phyloP scores from a whole-genome alignment of 805 yeast species.

The Wickerhamomyces sydowiorum region DNA sequence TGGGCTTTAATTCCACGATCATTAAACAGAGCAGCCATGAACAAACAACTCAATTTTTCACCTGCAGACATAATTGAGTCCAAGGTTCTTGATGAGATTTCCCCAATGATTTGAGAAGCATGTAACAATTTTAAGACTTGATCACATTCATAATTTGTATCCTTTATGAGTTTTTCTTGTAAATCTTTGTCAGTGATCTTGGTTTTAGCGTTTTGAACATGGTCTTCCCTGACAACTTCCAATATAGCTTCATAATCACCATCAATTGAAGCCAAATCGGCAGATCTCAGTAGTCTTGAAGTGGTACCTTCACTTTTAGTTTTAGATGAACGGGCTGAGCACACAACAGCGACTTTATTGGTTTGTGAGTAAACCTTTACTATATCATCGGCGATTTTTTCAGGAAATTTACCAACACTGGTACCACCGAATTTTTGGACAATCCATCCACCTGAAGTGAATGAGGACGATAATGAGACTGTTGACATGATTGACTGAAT shows the following conservation, averaged over 20 bases:
- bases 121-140: slow-evolving; percentile 64
- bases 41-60: slow-evolving; percentile 86
- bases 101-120: slow-evolving; percentile 90
- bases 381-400: slow-evolving; percentile 77
- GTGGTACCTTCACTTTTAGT: slow-evolving; percentile 96
- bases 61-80: slow-evolving; percentile 92
- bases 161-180: slow-evolving; percentile 47
- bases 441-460: slow-evolving; percentile 44
- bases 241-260: slow-evolving; percentile 54
- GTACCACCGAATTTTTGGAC: slow-evolving; percentile 98
- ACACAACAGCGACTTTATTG: slow-evolving; percentile 83
- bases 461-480: slow-evolving; percentile 11
- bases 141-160: slow-evolving; percentile 60
- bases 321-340: slow-evolving; percentile 89
- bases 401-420: slow-evolving; percentile 91
- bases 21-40: slow-evolving; percentile 79
- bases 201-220: slow-evolving; percentile 61
- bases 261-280: slow-evolving; percentile 66
- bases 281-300: slow-evolving; percentile 75
- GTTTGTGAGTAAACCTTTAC: slow-evolving; percentile 58
- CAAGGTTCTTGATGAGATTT: slow-evolving; percentile 79
- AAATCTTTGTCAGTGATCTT: slow-evolving; percentile 42
- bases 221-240: slow-evolving; percentile 71
- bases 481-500: slow-evolving; percentile 2
- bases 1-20: slow-evolving; percentile 75